Base-by-base conservation (phyloP, 768 basidiomycete genomes). In the Podaxis sp. region DNA sequence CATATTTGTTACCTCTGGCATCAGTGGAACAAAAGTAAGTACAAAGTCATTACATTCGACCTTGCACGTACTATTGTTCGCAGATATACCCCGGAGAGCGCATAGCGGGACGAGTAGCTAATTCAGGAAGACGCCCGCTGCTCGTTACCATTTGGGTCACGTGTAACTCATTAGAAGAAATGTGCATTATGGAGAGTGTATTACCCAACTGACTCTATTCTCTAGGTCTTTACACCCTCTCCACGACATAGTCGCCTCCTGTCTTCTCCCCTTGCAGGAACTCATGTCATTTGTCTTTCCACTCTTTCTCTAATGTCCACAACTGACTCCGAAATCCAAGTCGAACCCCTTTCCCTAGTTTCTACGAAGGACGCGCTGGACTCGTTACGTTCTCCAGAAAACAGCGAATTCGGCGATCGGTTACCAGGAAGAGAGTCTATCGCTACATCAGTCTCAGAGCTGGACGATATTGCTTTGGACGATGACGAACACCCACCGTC, bases 381-480 rank as follows among this genome's bases (percentile, higher is more conserved):
- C 62, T 77, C 82, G 26, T 65, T 86, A 44, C 79, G 87, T 63
- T 85, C 85, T 37, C 84, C 85, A 11, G 74, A 80, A 56, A 67
- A 71, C 56, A 63, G 71, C 52, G 60, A 71, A 51, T 77, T 76
- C 61, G 64, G 63, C 64, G 65, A 66, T 57, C 62, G 66, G 59
- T 73, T 71, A 51, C 70, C 72, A 17, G 71, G 67, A 66, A 72
- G 75, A 50, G 71, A 74, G 58, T 88, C 86, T 22, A 70, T 83
- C 28, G 79, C 84, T 6, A 64, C 66, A 4, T 61, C 66, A 3
- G 82, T 82, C 56, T 82, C 87, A 17, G 88, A 89, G 66, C 83
- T 88, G 67, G 88, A 87, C 65, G 88, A 90, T 60, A 78, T 87
- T 66, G 83, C 80, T 37, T 75, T 85, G 8, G 82, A 84, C 62